These are phyloP conservation scores for Phialemoniopsis sp. DNA, from an alignment of 2,329 filamentous ascomycete genomes.

Conservation along the genomic window DNA sequence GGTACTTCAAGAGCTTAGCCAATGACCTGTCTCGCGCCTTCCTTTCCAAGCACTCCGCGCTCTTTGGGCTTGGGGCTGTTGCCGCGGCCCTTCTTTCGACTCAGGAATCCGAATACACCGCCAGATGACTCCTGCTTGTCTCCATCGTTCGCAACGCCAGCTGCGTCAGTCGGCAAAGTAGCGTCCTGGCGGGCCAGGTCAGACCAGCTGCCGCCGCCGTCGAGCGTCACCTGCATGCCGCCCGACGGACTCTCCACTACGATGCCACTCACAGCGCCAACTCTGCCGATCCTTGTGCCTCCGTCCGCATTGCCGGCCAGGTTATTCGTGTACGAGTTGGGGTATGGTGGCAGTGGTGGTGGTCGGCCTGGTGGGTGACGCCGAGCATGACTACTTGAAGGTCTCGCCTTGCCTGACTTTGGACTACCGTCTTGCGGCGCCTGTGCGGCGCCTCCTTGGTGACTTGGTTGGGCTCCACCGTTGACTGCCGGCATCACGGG, in stretches of 20 bases:
- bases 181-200: conserved; percentile 82
- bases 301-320: conserved; percentile 3
- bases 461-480: conserved; percentile 3
- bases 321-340: conserved; percentile 36
- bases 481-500: conserved; percentile 14
- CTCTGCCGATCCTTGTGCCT: conserved; percentile 19
- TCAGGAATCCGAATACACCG: conserved; percentile 87
- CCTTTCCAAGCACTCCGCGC: conserved; percentile 88
- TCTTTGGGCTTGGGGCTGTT: conserved; percentile 94
- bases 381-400: conserved; percentile 15
- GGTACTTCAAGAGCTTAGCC: too few relatives aligned
- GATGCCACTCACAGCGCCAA: conserved; percentile 51
- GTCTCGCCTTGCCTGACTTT: conserved; percentile 17
- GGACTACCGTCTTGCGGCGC: conserved; percentile 15
- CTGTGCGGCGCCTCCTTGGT: conserved; percentile 1
- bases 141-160: conserved; percentile 37
- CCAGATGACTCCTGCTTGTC: conserved; percentile 57
- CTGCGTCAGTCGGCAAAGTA: conserved; percentile 66
- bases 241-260: conserved; percentile 74
- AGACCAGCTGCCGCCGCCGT: conserved; percentile 86
- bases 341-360: conserved; percentile 40
- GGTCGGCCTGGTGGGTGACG: conserved; percentile 20
- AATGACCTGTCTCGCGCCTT: conserved; percentile 82
- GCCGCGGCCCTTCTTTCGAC: conserved; percentile 82
- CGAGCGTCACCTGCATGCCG: conserved; percentile 86